These are phyloP conservation scores for Tulasnella sp. DNA, from an alignment of 768 basidiomycete species.

Conservation along the genomic window DNA sequence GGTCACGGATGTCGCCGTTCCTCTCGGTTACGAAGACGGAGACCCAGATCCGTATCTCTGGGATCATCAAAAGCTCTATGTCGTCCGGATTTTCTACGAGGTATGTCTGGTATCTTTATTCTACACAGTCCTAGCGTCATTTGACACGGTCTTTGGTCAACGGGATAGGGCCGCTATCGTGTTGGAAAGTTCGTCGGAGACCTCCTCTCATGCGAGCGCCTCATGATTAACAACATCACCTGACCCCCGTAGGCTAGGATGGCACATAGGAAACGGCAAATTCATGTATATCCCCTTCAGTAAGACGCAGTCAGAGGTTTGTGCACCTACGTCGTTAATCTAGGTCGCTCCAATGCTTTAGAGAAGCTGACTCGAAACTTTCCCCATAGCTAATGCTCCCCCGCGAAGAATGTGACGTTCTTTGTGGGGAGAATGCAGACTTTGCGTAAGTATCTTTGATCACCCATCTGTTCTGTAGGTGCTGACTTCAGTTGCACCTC, in stretches of 20 bases:
- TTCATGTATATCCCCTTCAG: not conserved
- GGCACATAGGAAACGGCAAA: constrained; percentile 1
- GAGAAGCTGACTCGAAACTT: not conserved
- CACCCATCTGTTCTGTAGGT: not conserved
- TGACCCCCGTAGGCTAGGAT: not conserved
- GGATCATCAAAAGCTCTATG: constrained; percentile 26
- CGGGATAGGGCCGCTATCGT: not conserved
- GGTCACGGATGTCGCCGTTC: constrained; percentile 21
- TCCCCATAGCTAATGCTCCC: not conserved
- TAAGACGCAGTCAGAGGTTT: not conserved
- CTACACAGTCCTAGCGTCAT: not conserved
- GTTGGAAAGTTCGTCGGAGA: not conserved
- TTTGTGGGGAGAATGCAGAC: constrained; percentile 26
- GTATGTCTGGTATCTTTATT: not conserved
- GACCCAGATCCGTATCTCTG: not conserved
- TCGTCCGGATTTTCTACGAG: constrained; percentile 22
- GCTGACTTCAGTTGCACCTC: not conserved
- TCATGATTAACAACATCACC: no score
- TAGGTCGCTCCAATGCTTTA: not conserved
- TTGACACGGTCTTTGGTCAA: not conserved
- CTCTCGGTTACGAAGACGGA: constrained; percentile 27
- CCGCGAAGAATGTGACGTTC: constrained; percentile 16
- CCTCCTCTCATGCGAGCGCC: not conserved
- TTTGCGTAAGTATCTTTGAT: constrained; percentile 16
- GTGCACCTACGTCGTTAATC: not conserved